Evolutionary conservation across 2,329 filamentous ascomycete genomes (phyloP).

Genomic region (Cytospora schulzeri): DNA sequence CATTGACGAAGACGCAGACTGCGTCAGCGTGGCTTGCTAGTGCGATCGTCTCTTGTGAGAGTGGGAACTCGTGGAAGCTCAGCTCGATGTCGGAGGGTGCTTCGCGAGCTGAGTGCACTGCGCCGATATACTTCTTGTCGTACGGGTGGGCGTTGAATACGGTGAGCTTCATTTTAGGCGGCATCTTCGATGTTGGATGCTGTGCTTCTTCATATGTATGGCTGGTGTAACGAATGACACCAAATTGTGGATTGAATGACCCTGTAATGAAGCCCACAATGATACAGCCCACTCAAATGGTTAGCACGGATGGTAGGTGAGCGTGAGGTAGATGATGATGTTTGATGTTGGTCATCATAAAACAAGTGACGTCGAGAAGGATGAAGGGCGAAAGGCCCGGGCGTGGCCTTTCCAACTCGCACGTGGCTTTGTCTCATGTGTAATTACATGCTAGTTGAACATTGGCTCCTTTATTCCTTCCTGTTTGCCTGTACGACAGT

Average conservation of each 20-base stretch:
- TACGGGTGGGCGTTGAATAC: conserved; percentile 68
- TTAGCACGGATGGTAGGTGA: neutral
- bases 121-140: conserved; percentile 57
- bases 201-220: neutral
- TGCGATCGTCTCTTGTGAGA: conserved; percentile 57
- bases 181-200: neutral
- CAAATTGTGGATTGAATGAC: too few species aligned
- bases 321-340: neutral
- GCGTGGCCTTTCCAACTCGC: neutral
- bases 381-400: neutral
- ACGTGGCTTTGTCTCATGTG: neutral
- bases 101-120: conserved; percentile 41
- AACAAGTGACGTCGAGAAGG: neutral
- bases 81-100: conserved; percentile 46
- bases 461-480: neutral
- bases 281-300: neutral
- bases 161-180: conserved; percentile 54
- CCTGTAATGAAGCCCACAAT: neutral
- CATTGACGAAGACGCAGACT: conserved; percentile 71
- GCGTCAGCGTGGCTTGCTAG: conserved; percentile 57
- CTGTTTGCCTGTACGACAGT: neutral
- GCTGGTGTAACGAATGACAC: too few species aligned
- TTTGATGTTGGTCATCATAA: neutral
- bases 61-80: conserved; percentile 59
- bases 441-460: neutral